Percentiles rank a stretch among this genome's conserved stretches.
Evolutionary conservation across 257 asterid genomes (phyloP).

Genomic region (Ocimum tenuiflorum): DNA sequence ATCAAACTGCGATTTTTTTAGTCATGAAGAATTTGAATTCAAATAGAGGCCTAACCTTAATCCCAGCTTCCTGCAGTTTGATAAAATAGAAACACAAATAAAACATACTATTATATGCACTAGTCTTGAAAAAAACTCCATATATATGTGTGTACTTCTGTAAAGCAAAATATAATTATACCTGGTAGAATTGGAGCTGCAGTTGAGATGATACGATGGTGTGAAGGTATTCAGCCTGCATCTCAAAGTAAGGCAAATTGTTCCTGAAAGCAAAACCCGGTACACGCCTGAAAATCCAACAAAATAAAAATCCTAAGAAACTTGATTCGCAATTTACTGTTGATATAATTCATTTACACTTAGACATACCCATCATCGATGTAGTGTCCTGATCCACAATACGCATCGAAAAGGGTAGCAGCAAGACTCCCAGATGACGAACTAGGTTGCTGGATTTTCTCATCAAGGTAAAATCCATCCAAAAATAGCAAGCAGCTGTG

Average conservation of each 20-base stretch:
- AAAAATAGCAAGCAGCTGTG: slow-evolving; percentile 40
- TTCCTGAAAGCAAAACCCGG: slow-evolving; percentile 60
- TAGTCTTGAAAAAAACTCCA: not conserved
- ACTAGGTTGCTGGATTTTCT: slow-evolving; percentile 20
- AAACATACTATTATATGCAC: too few species aligned
- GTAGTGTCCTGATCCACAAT: slow-evolving; percentile 26
- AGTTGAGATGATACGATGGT: slow-evolving; percentile 25
- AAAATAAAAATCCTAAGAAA: not conserved
- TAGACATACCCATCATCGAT: slow-evolving; percentile 31
- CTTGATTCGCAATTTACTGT: too few species aligned
- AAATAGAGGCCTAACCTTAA: slow-evolving; percentile 42
- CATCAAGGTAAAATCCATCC: slow-evolving; percentile 45
- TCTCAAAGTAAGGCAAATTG: slow-evolving; percentile 37
- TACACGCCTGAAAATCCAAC: slow-evolving; percentile 27
- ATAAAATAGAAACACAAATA: too few species aligned
- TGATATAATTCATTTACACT: too few species aligned
- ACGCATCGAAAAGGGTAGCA: slow-evolving; percentile 39
- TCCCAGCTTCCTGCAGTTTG: slow-evolving; percentile 57
- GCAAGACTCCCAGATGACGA: slow-evolving; percentile 45
- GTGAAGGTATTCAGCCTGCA: slow-evolving; percentile 17
- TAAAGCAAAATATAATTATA: not conserved
- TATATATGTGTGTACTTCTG: too few species aligned
- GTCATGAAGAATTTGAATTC: not conserved
- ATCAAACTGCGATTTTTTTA: not conserved
- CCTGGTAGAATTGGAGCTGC: slow-evolving; percentile 63